Evolutionary conservation across 1,284 basidiomycete genomes (phyloP).

Genomic region (Ustanciosporium gigantosporum): DNA sequence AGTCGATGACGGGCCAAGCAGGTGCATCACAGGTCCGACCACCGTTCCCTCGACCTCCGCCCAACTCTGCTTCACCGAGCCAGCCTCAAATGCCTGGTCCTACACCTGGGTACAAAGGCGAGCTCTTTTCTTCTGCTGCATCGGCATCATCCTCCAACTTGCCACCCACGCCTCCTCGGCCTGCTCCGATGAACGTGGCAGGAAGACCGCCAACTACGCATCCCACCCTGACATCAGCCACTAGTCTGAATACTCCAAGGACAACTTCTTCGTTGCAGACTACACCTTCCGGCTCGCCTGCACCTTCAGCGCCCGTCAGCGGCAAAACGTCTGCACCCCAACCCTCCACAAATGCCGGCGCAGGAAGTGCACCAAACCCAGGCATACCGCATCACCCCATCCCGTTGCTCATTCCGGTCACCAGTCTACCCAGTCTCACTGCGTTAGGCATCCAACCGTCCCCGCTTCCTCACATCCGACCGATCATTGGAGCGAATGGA

Average conservation of each 20-base stretch:
- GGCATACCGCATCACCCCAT: constrained; percentile 55
- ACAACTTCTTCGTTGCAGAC: constrained; percentile 14
- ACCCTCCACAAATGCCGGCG: neutral
- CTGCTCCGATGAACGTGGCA: neutral
- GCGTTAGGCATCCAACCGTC: constrained; percentile 50
- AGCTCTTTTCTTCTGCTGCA: constrained; percentile 14
- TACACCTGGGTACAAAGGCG: constrained; percentile 23
- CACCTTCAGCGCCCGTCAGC: neutral
- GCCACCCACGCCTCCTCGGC: constrained; percentile 15
- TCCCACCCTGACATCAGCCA: constrained; percentile 27
- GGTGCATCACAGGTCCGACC: constrained; percentile 5
- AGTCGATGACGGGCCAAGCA: too few species aligned
- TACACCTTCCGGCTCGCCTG: constrained; percentile 14
- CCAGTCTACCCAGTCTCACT: constrained; percentile 46
- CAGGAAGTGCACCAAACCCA: constrained; percentile 10
- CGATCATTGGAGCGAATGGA: constrained; percentile 32
- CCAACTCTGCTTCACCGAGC: constrained; percentile 1
- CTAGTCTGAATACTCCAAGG: constrained; percentile 31
- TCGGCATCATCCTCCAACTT: constrained; percentile 20
- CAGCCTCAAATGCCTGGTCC: constrained; percentile 31
- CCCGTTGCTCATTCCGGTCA: constrained; percentile 55
- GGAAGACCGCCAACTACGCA: constrained; percentile 21
- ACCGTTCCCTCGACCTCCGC: constrained; percentile 3
- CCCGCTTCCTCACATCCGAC: constrained; percentile 50
- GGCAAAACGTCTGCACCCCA: constrained; percentile 4